Conservation (phyloP, 140 eudicot species). For the Oenanthe javanica region DNA sequence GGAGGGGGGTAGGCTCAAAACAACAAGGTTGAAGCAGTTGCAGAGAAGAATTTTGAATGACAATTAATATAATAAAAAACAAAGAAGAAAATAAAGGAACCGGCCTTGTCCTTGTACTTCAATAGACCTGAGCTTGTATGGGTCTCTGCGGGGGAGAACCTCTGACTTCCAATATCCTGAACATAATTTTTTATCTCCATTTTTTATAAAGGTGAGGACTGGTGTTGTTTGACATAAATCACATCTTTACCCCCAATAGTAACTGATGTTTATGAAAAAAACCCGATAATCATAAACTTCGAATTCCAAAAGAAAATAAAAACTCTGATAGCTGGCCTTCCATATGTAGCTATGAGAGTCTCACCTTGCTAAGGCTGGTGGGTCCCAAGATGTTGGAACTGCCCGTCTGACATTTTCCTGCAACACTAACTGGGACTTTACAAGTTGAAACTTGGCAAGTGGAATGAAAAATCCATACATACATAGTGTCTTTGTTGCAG, state of each 20-base stretch:
- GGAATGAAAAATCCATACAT: slow-evolving; percentile 80
- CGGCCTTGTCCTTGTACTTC: slow-evolving; percentile 71
- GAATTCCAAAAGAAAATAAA: background rate
- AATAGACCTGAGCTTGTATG: slow-evolving; percentile 57
- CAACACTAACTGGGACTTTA: slow-evolving; percentile 38
- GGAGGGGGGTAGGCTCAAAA: background rate
- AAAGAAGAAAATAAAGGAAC: slow-evolving; percentile 20
- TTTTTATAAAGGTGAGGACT: slow-evolving; percentile 64
- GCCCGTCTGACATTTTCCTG: slow-evolving; percentile 66
- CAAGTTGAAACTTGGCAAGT: slow-evolving; percentile 59
- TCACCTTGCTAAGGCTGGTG: slow-evolving; percentile 87
- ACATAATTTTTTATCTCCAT: slow-evolving; percentile 71
- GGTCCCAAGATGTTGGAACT: slow-evolving; percentile 80
- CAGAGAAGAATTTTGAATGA: background rate
- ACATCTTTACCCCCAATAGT: slow-evolving; percentile 97
- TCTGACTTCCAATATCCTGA: slow-evolving; percentile 74
- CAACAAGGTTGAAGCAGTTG: background rate
- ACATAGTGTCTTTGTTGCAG: slow-evolving; percentile 63
- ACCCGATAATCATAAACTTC: background rate
- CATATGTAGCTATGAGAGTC: background rate
- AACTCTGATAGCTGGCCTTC: background rate
- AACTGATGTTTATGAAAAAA: slow-evolving; percentile 36
- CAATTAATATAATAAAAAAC: background rate
- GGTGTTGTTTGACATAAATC: slow-evolving; percentile 70
- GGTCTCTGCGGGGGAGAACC: slow-evolving; percentile 53